These are phyloP conservation scores for Trichoderma asperelloides DNA, from an alignment of 495 filamentous ascomycete species.

Conservation along the genomic window DNA sequence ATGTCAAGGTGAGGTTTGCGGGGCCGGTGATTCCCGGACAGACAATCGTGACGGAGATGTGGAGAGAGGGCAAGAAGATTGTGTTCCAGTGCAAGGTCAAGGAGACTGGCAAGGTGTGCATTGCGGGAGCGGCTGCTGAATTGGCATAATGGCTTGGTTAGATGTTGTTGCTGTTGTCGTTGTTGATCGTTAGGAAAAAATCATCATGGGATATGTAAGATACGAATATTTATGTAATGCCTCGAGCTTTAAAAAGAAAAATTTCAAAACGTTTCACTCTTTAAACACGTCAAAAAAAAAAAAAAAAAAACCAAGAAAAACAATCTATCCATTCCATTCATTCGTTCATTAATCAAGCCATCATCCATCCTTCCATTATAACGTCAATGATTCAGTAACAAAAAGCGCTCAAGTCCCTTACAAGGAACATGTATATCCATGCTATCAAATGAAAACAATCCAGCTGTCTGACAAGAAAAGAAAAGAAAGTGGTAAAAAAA, in stretches of 20 bases:
- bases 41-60: constrained; percentile 95
- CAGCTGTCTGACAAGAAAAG: not conserved
- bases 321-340: not conserved
- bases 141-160: constrained; percentile 31
- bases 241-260: not conserved
- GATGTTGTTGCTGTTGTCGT: constrained; percentile 17
- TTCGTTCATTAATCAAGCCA: not conserved
- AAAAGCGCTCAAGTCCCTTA: not conserved
- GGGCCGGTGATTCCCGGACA: constrained; percentile 88
- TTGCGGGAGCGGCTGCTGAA: constrained; percentile 81
- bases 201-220: not conserved
- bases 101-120: constrained; percentile 92
- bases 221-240: not conserved
- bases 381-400: not conserved
- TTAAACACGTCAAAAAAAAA: not conserved
- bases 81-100: constrained; percentile 91
- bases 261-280: not conserved
- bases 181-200: not conserved
- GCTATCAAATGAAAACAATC: not conserved
- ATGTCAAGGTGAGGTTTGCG: constrained; percentile 93
- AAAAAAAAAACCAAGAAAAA: not conserved
- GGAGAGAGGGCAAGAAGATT: constrained; percentile 81
- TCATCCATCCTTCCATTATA: not conserved
- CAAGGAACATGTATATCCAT: not conserved
- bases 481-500: not conserved